phyloP scores from a whole-genome alignment of 169 alveolate genomes.

The Cryptosporidium canis region DNA sequence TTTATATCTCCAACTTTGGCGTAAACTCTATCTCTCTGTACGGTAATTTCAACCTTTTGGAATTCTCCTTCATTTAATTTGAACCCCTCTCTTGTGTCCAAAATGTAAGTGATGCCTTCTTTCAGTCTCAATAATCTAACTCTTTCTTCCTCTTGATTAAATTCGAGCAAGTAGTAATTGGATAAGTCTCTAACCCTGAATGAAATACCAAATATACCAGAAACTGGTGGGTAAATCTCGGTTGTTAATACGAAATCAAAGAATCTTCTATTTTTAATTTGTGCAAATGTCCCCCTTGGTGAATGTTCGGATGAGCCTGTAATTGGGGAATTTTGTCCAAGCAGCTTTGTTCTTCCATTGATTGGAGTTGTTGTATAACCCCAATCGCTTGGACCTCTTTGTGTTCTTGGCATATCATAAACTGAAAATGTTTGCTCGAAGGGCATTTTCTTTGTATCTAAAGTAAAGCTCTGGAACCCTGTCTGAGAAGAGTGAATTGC shows the following conservation, averaged over 20 bases:
- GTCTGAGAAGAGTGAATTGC: conserved; percentile 81
- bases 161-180: conserved; percentile 83
- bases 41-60: conserved; percentile 10
- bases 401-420: conserved; percentile 83
- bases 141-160: conserved; percentile 81
- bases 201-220: conserved; percentile 86
- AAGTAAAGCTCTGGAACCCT: conserved; percentile 80
- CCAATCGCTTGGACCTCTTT: conserved; percentile 85
- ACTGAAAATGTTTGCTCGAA: conserved; percentile 83
- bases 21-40: conserved; percentile 54
- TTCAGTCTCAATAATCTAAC: conserved; percentile 84
- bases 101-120: conserved; percentile 81
- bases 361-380: conserved; percentile 87
- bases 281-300: conserved; percentile 86
- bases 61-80: conserved; percentile 4
- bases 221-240: conserved; percentile 77
- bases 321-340: conserved; percentile 86
- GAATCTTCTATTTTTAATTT: conserved; percentile 82
- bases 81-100: conserved; percentile 71
- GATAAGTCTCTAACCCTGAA: conserved; percentile 86
- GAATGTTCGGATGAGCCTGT: conserved; percentile 78
- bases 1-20: conserved; percentile 10
- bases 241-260: conserved; percentile 82
- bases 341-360: conserved; percentile 79
- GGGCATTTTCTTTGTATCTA: conserved; percentile 83